These are phyloP conservation scores for Trichoderma breve DNA, from an alignment of 2,329 filamentous ascomycete genomes.

Conservation along the genomic window DNA sequence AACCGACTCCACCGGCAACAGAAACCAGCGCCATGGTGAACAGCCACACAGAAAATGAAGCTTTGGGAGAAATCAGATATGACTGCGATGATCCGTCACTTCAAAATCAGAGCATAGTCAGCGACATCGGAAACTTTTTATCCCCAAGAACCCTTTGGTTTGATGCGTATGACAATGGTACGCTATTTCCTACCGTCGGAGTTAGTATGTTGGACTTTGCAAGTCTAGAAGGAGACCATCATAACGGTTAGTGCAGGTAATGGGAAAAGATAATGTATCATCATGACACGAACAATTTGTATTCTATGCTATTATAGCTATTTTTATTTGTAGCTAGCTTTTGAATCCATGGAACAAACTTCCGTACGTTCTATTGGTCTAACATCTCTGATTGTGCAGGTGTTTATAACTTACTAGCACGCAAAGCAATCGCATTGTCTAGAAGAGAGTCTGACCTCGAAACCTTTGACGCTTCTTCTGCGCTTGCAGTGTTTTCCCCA, in stretches of 20 bases:
- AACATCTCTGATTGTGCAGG: background rate
- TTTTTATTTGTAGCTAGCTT: background rate
- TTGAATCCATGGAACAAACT: background rate
- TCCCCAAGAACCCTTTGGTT: background rate
- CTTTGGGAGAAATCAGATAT: background rate
- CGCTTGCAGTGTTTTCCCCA: background rate
- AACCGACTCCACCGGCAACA: background rate
- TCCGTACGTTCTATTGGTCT: background rate
- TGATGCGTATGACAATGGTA: background rate
- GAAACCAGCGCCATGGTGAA: background rate
- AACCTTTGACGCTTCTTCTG: too few species aligned
- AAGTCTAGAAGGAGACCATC: background rate
- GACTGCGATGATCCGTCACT: background rate
- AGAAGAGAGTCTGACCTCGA: background rate
- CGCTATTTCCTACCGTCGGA: background rate
- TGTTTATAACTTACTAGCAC: background rate
- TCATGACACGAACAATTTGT: background rate
- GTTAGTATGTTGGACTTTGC: background rate
- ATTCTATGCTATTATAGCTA: background rate
- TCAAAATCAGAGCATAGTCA: background rate
- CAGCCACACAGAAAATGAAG: background rate
- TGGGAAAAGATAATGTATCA: background rate
- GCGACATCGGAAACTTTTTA: background rate
- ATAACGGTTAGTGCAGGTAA: background rate
- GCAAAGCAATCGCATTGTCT: background rate